Base-by-base conservation (phyloP, 176 grass and related monocot genomes). In the Themeda triandra region DNA sequence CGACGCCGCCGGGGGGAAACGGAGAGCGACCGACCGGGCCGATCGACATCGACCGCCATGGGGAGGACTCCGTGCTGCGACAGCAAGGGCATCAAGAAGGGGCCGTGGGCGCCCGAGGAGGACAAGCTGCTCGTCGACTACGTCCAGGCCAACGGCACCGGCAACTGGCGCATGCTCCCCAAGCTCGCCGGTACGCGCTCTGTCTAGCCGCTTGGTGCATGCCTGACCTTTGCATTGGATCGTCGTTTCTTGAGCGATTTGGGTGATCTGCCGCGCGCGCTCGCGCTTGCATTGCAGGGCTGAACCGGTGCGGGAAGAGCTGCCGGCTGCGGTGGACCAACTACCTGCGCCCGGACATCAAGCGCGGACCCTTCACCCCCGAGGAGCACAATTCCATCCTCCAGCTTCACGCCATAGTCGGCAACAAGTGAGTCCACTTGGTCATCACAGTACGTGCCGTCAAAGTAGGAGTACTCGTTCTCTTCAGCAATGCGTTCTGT, bases 271-370 rank as follows among this genome's bases (percentile, higher is more conserved):
- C 14, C 48, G 8, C 8, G 18, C 2, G 32, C n/a, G n/a, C n/a
- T n/a, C n/a, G n/a, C n/a, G n/a, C n/a, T n/a, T n/a, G n/a, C 41
- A 21, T 10, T 76, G 88, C 89, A 99, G 96, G 96, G 27, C 60
- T 99, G 85, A 92, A 90, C 73, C 89, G 96, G 33, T 99, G 96
- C 78, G 96, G 96, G 36, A 99, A 99, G 93, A 99, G 96, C 89
- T 99, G 96, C 84, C 87, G 96, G 24, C 89, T 99, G 11, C 93
- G 96, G 87, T 98, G 96, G 96, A 96, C 96, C 32, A 98, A 99
- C 89, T 99, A 99, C 86, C 86, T 99, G 49, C 86, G 93, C 80
- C 96, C 93, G 9, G 96, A 99, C 91, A 99, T 99, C 85, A 99
- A 94, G 88, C 93, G 93, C 65, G 96, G 96, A 14, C 91, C 93